A percentile compares a stretch with the other conserved stretches of the same genome.
phyloP scores from a whole-genome alignment of 768 basidiomycete species.

The Astraeus odoratus region DNA sequence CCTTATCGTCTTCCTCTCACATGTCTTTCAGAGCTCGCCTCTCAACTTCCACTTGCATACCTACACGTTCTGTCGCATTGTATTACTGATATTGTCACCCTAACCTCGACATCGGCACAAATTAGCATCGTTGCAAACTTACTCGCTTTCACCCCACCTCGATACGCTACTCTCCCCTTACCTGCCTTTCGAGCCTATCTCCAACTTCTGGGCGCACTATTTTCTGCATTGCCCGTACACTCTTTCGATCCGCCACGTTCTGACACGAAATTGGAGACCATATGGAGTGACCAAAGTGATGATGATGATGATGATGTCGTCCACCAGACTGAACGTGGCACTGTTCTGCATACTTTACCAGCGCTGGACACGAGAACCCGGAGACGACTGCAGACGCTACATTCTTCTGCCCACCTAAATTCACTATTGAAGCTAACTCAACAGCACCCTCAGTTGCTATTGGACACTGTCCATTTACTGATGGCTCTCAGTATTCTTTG shows the following conservation, averaged over 20 bases:
- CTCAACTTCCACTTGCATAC: conserved; percentile 51
- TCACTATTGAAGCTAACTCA: conserved; percentile 44
- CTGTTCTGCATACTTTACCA: conserved; percentile 29
- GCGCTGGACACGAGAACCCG: conserved; percentile 51
- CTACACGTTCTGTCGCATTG: conserved; percentile 28
- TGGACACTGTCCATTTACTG: conserved; percentile 50
- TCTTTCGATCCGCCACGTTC: conserved; percentile 41
- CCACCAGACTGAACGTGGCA: conserved; percentile 29
- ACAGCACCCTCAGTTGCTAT: conserved; percentile 32
- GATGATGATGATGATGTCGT: conserved; percentile 35
- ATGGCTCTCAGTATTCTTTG: conserved; percentile 53
- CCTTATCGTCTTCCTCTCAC: conserved; percentile 65
- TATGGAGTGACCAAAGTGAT: conserved; percentile 31
- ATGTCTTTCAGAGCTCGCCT: conserved; percentile 57
- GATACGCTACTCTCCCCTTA: conserved; percentile 45
- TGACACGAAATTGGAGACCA: conserved; percentile 6
- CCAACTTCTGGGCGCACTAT: conserved; percentile 40
- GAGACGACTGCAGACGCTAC: conserved; percentile 56
- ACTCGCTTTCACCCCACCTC: conserved; percentile 53
- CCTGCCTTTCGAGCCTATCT: conserved; percentile 48
- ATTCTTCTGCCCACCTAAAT: conserved; percentile 45
- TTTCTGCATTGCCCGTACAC: conserved; percentile 48
- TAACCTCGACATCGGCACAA: conserved; percentile 25
- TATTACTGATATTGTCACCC: conserved; percentile 24
- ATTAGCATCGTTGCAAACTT: conserved; percentile 71